Evolutionary conservation across 371 early-diverging fungal genomes (phyloP).

Genomic region (Basidiobolus meristosporus): DNA sequence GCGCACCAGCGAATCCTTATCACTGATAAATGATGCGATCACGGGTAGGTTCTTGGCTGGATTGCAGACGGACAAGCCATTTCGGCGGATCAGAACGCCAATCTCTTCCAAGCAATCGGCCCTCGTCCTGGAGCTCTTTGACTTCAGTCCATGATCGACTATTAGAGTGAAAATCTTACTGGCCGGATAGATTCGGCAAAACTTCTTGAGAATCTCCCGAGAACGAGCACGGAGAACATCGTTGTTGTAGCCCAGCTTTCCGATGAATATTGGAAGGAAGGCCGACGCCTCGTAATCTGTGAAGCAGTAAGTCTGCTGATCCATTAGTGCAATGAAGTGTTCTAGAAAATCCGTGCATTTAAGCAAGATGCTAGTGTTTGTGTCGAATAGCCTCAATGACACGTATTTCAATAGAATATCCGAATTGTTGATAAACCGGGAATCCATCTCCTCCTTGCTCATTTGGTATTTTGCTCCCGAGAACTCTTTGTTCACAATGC

Average conservation of each 20-base stretch:
- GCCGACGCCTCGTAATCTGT: constrained; percentile 61
- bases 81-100: constrained; percentile 50
- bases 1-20: constrained; percentile 67
- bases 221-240: constrained; percentile 53
- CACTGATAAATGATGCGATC: constrained; percentile 53
- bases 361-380: constrained; percentile 62
- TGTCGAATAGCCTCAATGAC: constrained; percentile 71
- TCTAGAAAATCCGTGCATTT: constrained; percentile 64
- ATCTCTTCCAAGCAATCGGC: constrained; percentile 73
- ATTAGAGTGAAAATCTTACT: constrained; percentile 51
- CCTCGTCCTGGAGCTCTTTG: constrained; percentile 63
- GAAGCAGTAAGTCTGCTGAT: constrained; percentile 29
- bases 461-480: constrained; percentile 20
- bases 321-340: constrained; percentile 35
- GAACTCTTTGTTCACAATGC: constrained; percentile 15
- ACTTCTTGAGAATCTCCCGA: constrained; percentile 32
- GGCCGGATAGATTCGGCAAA: constrained; percentile 57
- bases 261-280: constrained; percentile 59
- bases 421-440: constrained; percentile 33
- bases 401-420: constrained; percentile 71
- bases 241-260: constrained; percentile 65
- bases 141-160: constrained; percentile 43
- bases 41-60: constrained; percentile 47
- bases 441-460: constrained; percentile 18
- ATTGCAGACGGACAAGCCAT: constrained; percentile 47